Base-by-base conservation (phyloP, 345 rosid genomes). In the Pistacia atlantica region DNA sequence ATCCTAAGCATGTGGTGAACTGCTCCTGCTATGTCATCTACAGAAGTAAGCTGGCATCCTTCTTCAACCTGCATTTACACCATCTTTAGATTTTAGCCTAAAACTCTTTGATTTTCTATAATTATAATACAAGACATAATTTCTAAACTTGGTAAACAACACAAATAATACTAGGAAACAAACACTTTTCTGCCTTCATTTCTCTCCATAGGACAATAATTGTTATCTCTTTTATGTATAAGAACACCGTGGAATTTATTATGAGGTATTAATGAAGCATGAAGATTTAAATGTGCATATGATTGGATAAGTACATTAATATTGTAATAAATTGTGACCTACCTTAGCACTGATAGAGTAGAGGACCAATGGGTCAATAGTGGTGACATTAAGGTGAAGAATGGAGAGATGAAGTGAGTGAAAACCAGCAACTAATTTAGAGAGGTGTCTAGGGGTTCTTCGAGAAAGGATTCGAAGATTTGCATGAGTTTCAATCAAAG, bases 271-370 rank as follows among this genome's bases (percentile, higher is more conserved):
- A 42, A 42, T 6, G 8, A 42, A 42, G 46, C 46, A 42, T 7
- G 46, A 42, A 42, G 9, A 42, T 42, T 31, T 31, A 31, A 31
- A 31, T 31, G 33, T 31, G 33, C 46, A 42, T 42, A 42, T 42
- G 46, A 42, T 42, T 42, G 46, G 8, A 1, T 5, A 57, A 17
- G 48, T 69, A 16, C 2, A 13, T 64, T 66, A 45, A 38, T 65
- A 1, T 1, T 37, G 12, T 16, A 16, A 51, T 69, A 51, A 18
- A 42, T 42, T 54, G 60, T 17, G 37, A 5, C 74, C 60, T 88
- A 93, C 98, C 98, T 91, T 93, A 72, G 92, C 85, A 80, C 93
- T 91, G 79, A 93, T 89, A 65, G 94, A 90, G 84, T 90, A 93
- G 74, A 93, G 86, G 69, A 84, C 91, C 69, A 86, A 76, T 5